Evolutionary conservation across 768 basidiomycete genomes (phyloP), one percentile per base, ranked within the genome.

Genomic region (Chlorophyllum brunneum): DNA sequence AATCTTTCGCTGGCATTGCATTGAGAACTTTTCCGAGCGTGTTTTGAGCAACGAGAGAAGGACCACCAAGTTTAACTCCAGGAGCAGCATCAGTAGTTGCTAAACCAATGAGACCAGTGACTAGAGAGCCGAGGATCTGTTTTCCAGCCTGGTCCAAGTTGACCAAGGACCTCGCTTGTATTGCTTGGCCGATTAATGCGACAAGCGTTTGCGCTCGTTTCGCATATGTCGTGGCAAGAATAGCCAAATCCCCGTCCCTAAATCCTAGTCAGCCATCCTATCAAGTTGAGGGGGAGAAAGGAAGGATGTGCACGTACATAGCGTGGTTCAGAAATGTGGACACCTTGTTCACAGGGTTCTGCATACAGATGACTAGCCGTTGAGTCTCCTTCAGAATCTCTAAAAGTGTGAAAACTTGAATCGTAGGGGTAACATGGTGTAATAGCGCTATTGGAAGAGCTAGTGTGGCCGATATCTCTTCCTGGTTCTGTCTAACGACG

Each of bases 191-290:
- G 45, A 82, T 75, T 59, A 91, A 88, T 3, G 79, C 62, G 15
- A 93, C 66, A 2, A 93, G 75, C 2, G 87, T 76, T 50, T 86
- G 80, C 20, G 86, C 80, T 56, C 87, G 80, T 36, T 83, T 80
- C 55, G 74, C 82, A 41, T 78, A 59, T 2, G 72, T 71, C 15
- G 75, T 66, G 1, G 70, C 58, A 9, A 81, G 71, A 22, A 65
- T 65, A 0, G 75, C 66, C 29, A 79, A 78, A 22, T 87, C 86
- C 16, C 80, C 83, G 51, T 86, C 82, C 11, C 85, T 87, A 51
- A n/a, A 54, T 36, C 49, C 51, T 20, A 10, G 20, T 40, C 36
- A 34, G 36, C 9, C 22, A 43, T 22, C 39, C 20, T n/a, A 47
- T 27, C 13, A 40, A 10, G 13, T 6, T 9, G 23, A 48, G 41